Evolutionary conservation across 2,329 filamentous ascomycete genomes (phyloP), one percentile per base, ranked within the genome.

Genomic region (Diaporthe vexans): DNA sequence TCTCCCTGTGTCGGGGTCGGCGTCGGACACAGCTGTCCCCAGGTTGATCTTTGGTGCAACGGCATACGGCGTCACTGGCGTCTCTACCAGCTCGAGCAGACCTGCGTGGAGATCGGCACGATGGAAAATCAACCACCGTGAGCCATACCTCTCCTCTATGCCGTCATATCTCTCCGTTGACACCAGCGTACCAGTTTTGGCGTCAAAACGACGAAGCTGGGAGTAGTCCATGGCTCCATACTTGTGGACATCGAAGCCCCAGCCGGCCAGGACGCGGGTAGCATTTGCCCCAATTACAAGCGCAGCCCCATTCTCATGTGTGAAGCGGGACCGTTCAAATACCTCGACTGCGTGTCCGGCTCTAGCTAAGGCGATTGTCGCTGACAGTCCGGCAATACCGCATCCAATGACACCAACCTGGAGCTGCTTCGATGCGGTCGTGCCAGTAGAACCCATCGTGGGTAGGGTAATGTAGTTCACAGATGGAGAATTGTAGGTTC

Each of bases 201-300:
- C 59, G 26, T 65, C 26, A 26, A 65, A 65, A 21, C 59, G 59
- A 35, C 59, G 59, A 24, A 65, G 59, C 59, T 65, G 59, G 33
- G 26, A 35, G 26, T 65, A 65, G 59, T 65, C 59, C 59, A 65
- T 43, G 17, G 59, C 59, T 26, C 59, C 59, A 29, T 65, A 48
- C 59, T 65, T 65, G 40, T 65, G 10, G n/a, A 51, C 59, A 29
- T 65, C 59, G 59, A 65, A 65, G 48, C 59, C 59, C 59, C 59
- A 65, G 26, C 59, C 43, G 59, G 59, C 40, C 40, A 65, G 59
- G 43, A 65, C 59, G 13, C 59, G 59, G 19, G 59, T 65, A n/a
- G 59, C 59, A 26, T 65, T 65, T 43, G 48, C 59, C 40, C 59
- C 59, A 26, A 65, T 65, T n/a, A 65, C 59, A 26, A 65, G 40